A percentile compares a stretch with the other conserved stretches of the same genome.
Evolutionary conservation across 768 basidiomycete genomes (phyloP).

Genomic region (Tubosaeta brunneosetosa): DNA sequence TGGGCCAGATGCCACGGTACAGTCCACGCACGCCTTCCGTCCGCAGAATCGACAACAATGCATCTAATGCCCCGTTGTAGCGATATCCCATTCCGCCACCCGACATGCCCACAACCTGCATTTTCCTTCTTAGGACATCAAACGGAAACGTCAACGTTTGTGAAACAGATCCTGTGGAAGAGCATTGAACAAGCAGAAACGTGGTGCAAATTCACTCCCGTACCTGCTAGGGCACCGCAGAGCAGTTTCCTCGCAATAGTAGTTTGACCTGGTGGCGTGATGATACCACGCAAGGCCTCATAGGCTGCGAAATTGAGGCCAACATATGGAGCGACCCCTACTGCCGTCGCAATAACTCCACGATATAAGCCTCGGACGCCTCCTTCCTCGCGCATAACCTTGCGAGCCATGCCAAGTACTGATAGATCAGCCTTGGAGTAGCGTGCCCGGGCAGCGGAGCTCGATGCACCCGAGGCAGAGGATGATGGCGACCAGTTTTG

Average conservation of each 20-base stretch:
- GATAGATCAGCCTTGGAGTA: slow-evolving; percentile 56
- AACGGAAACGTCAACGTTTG: slow-evolving; percentile 95
- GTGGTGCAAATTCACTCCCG: slow-evolving; percentile 10
- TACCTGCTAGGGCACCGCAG: slow-evolving; percentile 86
- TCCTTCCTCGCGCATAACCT: slow-evolving; percentile 90
- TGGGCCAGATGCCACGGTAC: slow-evolving; percentile 87
- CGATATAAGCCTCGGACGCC: slow-evolving; percentile 84
- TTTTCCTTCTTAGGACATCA: slow-evolving; percentile 90
- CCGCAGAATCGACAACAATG: slow-evolving; percentile 59
- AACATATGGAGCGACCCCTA: slow-evolving; percentile 87
- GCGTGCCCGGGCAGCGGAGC: slow-evolving; percentile 24
- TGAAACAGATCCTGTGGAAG: slow-evolving; percentile 68
- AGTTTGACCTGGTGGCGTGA: slow-evolving; percentile 80
- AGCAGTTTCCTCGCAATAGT: slow-evolving; percentile 63
- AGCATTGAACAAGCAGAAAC: slow-evolving; percentile 2
- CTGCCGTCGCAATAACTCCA: slow-evolving; percentile 76
- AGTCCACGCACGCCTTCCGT: slow-evolving; percentile 74
- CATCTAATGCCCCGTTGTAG: slow-evolving; percentile 81
- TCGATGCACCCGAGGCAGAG: slow-evolving; percentile 48
- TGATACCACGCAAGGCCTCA: slow-evolving; percentile 68
- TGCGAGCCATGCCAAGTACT: slow-evolving; percentile 85
- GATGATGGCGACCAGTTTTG: slow-evolving; percentile 25
- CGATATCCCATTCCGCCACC: slow-evolving; percentile 52
- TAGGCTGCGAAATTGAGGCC: slow-evolving; percentile 95
- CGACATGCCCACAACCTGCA: slow-evolving; percentile 88